Evolutionary conservation across 225 moss, liverwort and hornwort species (phyloP).

Genomic region (Pseudisothecium myosuroides): DNA sequence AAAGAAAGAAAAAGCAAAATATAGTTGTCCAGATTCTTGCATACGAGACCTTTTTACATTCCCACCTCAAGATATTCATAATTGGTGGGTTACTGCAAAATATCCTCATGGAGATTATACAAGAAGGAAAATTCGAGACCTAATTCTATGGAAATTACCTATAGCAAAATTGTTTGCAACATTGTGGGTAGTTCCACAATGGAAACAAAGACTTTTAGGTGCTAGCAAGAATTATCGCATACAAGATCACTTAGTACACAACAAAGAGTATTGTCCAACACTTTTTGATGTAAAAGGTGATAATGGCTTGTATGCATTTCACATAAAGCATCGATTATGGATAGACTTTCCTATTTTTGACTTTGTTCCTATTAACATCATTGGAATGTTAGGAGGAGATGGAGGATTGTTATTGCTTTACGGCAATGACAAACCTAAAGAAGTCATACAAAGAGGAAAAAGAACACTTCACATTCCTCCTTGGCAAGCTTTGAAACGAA

Average conservation of each 20-base stretch:
- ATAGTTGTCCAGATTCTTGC: background rate
- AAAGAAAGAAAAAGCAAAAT: background rate
- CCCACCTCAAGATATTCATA: background rate
- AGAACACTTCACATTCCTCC: background rate
- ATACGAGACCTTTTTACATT: background rate
- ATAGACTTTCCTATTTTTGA: conserved; percentile 3
- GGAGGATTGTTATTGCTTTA: conserved; percentile 35
- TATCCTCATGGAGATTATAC: background rate
- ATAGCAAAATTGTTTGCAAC: conserved; percentile 20
- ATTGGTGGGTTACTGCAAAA: conserved; percentile 13
- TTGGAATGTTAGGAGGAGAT: conserved; percentile 30
- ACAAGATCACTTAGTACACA: conserved; percentile 11
- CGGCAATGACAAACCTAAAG: conserved; percentile 7
- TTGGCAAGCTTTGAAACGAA: conserved; percentile 1
- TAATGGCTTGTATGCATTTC: conserved; percentile 10
- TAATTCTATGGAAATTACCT: conserved; percentile 23
- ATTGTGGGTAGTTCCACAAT: conserved; percentile 7
- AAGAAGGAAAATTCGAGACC: conserved; percentile 18
- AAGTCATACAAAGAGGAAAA: background rate
- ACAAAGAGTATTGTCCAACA: conserved; percentile 45
- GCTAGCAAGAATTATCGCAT: conserved; percentile 4
- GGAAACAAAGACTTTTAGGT: conserved; percentile 12
- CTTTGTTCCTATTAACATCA: conserved; percentile 19
- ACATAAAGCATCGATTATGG: conserved; percentile 7
- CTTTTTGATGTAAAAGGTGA: background rate